Conservation (phyloP, 768 basidiomycete species). For the Pleurotus salmoneostramineus region DNA sequence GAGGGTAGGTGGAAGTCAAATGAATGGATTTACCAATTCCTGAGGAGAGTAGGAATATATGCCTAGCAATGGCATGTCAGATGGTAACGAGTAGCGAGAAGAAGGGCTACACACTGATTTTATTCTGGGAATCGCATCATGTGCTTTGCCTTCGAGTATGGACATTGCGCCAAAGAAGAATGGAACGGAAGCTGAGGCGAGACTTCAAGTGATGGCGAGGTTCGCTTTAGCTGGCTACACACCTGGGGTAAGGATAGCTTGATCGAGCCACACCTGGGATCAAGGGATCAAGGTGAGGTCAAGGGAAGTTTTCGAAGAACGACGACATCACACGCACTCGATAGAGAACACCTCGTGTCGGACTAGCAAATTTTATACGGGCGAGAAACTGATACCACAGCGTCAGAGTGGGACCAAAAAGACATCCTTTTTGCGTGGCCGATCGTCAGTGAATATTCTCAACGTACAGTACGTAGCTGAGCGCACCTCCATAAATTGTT, state of each 20-base stretch:
- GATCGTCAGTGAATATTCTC: background rate
- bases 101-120: conserved; percentile 31
- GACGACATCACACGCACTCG: conserved; percentile 33
- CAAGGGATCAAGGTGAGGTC: conserved; percentile 8
- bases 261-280: conserved; percentile 75
- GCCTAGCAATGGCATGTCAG: conserved; percentile 31
- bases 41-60: conserved; percentile 69
- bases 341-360: conserved; percentile 54
- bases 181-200: conserved; percentile 34
- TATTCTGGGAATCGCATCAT: conserved; percentile 42
- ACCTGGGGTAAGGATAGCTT: conserved; percentile 74
- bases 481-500: conserved; percentile 68
- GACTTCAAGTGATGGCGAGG: background rate
- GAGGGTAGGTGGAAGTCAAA: background rate
- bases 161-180: conserved; percentile 74
- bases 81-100: background rate
- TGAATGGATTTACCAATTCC: conserved; percentile 56
- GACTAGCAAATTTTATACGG: conserved; percentile 61
- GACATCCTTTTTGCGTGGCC: conserved; percentile 34
- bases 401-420: conserved; percentile 82
- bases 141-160: conserved; percentile 68
- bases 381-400: conserved; percentile 79
- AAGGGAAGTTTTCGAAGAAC: background rate
- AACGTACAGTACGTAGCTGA: background rate
- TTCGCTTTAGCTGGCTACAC: too few relatives aligned